phyloP scores from a whole-genome alignment of 352 stramenopile genomes.

The Halophytophthora batemanensis region DNA sequence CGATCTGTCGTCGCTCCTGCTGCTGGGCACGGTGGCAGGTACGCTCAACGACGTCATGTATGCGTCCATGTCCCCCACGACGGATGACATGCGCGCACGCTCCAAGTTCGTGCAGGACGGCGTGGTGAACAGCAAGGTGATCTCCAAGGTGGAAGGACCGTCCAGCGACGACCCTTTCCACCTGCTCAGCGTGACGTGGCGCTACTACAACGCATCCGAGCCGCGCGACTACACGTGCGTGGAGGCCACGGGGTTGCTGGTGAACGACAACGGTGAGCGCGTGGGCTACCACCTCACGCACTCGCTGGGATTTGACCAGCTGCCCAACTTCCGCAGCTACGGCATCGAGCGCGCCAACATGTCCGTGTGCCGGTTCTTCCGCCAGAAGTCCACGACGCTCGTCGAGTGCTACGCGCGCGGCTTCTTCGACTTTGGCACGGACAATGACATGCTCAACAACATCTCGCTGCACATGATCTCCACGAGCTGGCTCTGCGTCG shows the following conservation, averaged over 20 bases:
- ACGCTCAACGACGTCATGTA: slow-evolving; percentile 60
- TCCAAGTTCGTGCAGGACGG: slow-evolving; percentile 50
- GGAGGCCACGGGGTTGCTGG: slow-evolving; percentile 42
- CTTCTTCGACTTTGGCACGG: slow-evolving; percentile 46
- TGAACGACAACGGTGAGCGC: slow-evolving; percentile 31
- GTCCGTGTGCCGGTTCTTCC: slow-evolving; percentile 42
- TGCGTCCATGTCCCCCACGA: slow-evolving; percentile 29
- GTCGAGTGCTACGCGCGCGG: slow-evolving; percentile 40
- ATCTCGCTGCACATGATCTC: slow-evolving; percentile 41
- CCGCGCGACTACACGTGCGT: slow-evolving; percentile 59
- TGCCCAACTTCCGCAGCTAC: slow-evolving; percentile 26
- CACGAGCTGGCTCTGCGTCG: slow-evolving; percentile 36
- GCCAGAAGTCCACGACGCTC: slow-evolving; percentile 29
- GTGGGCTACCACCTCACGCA: slow-evolving; percentile 60
- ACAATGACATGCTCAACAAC: slow-evolving; percentile 43
- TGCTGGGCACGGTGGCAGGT: slow-evolving; percentile 32
- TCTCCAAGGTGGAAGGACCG: slow-evolving; percentile 28
- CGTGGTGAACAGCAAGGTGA: slow-evolving; percentile 31
- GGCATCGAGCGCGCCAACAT: slow-evolving; percentile 47
- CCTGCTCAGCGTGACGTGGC: slow-evolving; percentile 51
- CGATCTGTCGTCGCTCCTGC: slow-evolving; percentile 27
- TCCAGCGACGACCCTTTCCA: slow-evolving; percentile 42
- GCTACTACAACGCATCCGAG: slow-evolving; percentile 33
- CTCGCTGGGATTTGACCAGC: slow-evolving; percentile 48
- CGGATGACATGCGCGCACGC: slow-evolving; percentile 35